Evolutionary conservation across 2,329 filamentous ascomycete species (phyloP), one percentile per base, ranked within the genome.

Genomic region (Diaporthe helianthi): DNA sequence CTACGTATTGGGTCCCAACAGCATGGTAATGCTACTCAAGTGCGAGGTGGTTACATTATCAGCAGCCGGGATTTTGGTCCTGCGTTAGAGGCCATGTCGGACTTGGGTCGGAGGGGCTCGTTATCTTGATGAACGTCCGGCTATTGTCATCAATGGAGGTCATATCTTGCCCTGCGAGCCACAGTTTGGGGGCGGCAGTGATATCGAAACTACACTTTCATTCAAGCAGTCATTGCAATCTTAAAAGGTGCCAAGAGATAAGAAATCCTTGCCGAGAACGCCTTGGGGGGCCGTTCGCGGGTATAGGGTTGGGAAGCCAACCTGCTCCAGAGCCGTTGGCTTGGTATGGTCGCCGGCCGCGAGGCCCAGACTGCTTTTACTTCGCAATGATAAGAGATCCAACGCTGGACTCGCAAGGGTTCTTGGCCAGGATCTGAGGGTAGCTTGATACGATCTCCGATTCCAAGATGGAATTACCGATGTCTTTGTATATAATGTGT

Each of bases 231-330:
- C 58, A 47, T 29, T 61, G 58, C 9, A 63, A 63, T 36, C 44
- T 63, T 33, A 46, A 63, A 36, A 49, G 33, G 12, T 67, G 68
- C 68, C 68, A 70, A 70, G 68, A 70, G 68, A 70, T 67, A 70
- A 70, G 64, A 31, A 58, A 24, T 6, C n/a, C 53, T 6, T 31
- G 36, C 51, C 53, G 33, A 36, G 38, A n/a, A 65, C 26, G 36
- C 15, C 36, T 17, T 31, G 47, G 12, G 19, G 41, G 38, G n/a
- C n/a, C n/a, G n/a, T n/a, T n/a, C n/a, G n/a, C 67, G 13, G 63
- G 31, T n/a, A 24, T 15, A 7, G 15, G 60, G 22, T 24, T 29
- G 19, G 36, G 47, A 64, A 12, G 24, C 33, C 22, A 66, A 38
- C n/a, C 26, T 55, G 36, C 51, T 22, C 15, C 31, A 17, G 10